Base-by-base conservation (phyloP, 805 yeast species). In the Nakazawaea sp. region DNA sequence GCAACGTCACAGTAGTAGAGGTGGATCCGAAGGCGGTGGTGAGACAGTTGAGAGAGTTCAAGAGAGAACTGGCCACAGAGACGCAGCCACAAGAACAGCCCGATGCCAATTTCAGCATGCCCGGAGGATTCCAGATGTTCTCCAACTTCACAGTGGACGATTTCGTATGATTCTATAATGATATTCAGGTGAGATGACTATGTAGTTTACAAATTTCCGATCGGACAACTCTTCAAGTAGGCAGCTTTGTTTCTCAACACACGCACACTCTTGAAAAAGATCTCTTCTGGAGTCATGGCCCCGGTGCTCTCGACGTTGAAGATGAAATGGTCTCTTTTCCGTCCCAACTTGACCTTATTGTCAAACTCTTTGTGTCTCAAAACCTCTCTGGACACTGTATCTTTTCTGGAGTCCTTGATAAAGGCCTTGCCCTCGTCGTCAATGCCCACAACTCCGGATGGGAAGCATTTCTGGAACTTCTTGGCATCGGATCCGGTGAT, bases 321-420 rank as follows among this genome's bases (percentile, higher is more conserved):
- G 36, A 92, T 85, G 59, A 92, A 92, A 52, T 92, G 96, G 57
- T 84, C 92, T 59, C 96, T 80, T 48, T 72, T 72, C 61, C 98
- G 78, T 30, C 97, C 98, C 38, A 92, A 70, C 59, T 82, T 83
- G 40, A 92, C 97, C 51, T 85, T 84, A 28, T 83, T 94, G 32
- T 79, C 69, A 51, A 92, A 92, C 58, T 92, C 96, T 36, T 78
- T 83, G 59, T 92, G 96, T 60, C 98, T 78, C 49, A 92, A 70
- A 10, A 89, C 97, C 61, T 92, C 98, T 62, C 98, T 77, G 5
- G 96, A 86, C 28, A 92, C 98, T 1, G 98, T 92, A 60, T 92
- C 98, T 54, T 78, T 84, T 67, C 98, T 78, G 3, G 97, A 77
- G 61, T 92, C 96, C 45, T 78, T 72, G 11, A 92, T 95, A 47